Conservation (phyloP, 768 basidiomycete genomes). For the Nidula microcarpa region DNA sequence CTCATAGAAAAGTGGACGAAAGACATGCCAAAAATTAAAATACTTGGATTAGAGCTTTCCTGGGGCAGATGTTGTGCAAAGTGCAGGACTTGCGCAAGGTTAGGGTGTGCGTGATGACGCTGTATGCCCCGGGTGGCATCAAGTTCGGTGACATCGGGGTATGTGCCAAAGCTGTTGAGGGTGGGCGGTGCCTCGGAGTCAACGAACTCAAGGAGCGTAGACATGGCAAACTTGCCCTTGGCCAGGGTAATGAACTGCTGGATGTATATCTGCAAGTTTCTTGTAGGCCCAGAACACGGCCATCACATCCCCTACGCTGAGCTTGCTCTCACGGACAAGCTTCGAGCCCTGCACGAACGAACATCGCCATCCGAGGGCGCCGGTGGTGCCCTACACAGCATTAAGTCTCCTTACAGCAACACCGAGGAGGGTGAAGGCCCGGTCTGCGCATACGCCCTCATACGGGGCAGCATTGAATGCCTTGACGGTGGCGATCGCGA, state of each 20-base stretch:
- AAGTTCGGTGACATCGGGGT: too few species aligned
- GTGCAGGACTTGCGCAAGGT: too few species aligned
- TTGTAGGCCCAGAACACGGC: slow-evolving; percentile 90
- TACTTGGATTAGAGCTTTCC: slow-evolving; percentile 86
- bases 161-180: too few species aligned
- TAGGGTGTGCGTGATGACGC: too few species aligned
- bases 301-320: slow-evolving; percentile 81
- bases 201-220: slow-evolving; percentile 59
- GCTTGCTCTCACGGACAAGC: slow-evolving; percentile 75
- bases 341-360: slow-evolving; percentile 97
- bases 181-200: too few species aligned
- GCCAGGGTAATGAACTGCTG: slow-evolving; percentile 75
- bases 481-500: slow-evolving; percentile 87
- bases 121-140: too few species aligned
- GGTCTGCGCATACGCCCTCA: slow-evolving; percentile 40
- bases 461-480: slow-evolving; percentile 76
- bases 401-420: slow-evolving; percentile 50
- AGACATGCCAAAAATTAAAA: slow-evolving; percentile 84
- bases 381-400: slow-evolving; percentile 72
- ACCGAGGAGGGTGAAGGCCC: slow-evolving; percentile 41
- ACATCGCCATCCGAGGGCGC: slow-evolving; percentile 78
- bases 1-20: neutral
- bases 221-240: slow-evolving; percentile 83
- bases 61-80: too few species aligned
- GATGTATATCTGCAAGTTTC: slow-evolving; percentile 83